These are phyloP conservation scores for Dactylellina parvicollis DNA, from an alignment of 2,329 filamentous ascomycete genomes.

Conservation along the genomic window DNA sequence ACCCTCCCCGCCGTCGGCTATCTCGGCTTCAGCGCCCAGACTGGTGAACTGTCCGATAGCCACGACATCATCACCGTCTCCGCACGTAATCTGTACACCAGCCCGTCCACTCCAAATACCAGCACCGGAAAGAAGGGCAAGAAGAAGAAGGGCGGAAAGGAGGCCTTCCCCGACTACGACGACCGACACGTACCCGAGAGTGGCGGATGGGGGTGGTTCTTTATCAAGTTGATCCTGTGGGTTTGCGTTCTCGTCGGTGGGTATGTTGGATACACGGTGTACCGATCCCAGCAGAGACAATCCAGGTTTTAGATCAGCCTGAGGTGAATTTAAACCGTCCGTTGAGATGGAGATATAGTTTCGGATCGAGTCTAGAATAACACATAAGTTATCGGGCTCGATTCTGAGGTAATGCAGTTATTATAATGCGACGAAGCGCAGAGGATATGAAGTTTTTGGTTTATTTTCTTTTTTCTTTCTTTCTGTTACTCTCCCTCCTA, in stretches of 20 bases:
- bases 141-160: slow-evolving; percentile 62
- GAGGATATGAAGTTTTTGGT: slow-evolving; percentile 11
- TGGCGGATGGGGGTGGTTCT: slow-evolving; percentile 74
- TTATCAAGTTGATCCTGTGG: slow-evolving; percentile 85
- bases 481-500: neutral
- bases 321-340: slow-evolving; percentile 8
- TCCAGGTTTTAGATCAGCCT: slow-evolving; percentile 52
- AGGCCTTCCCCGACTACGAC: slow-evolving; percentile 30
- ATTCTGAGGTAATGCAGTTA: neutral
- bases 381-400: neutral
- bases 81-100: slow-evolving; percentile 86
- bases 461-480: neutral
- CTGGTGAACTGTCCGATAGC: slow-evolving; percentile 90
- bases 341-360: neutral
- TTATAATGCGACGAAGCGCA: slow-evolving; percentile 7
- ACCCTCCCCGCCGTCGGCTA: slow-evolving; percentile 81
- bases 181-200: slow-evolving; percentile 58
- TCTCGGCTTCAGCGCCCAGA: slow-evolving; percentile 84
- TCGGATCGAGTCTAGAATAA: neutral
- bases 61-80: slow-evolving; percentile 92
- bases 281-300: slow-evolving; percentile 70
- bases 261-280: slow-evolving; percentile 88
- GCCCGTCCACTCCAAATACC: slow-evolving; percentile 60
- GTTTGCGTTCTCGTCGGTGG: slow-evolving; percentile 74
- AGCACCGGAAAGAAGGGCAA: slow-evolving; percentile 62